These are phyloP conservation scores for Trichoderma endophyticum DNA, from an alignment of 2,329 filamentous ascomycete genomes.

Conservation along the genomic window DNA sequence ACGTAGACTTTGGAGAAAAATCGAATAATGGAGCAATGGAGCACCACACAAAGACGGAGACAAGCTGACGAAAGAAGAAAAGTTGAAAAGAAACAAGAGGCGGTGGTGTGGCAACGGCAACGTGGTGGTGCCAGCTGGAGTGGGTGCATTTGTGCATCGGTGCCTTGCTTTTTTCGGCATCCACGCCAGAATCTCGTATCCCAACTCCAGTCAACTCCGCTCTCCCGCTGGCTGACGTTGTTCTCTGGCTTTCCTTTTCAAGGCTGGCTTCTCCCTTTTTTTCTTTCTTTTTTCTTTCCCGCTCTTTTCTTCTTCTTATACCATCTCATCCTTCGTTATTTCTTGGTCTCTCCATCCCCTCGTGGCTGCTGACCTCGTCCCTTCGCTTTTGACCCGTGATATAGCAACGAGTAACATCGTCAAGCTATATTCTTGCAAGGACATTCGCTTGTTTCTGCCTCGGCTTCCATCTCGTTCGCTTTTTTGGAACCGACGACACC, in stretches of 20 bases:
- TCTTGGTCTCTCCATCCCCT: not conserved
- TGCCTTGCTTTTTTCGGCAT: slow-evolving; percentile 12
- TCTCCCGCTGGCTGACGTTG: slow-evolving; percentile 1
- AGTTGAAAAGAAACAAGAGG: not conserved
- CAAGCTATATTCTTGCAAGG: not conserved
- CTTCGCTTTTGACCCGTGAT: not conserved
- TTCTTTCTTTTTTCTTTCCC: not conserved
- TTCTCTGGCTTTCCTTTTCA: not conserved
- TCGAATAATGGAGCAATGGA: not conserved
- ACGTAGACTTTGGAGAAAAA: not conserved
- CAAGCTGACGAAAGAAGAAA: not conserved
- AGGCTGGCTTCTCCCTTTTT: not conserved
- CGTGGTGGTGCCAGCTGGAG: not conserved
- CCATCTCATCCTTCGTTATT: not conserved
- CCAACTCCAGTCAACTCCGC: not conserved
- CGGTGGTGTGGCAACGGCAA: not conserved
- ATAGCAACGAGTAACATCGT: not conserved
- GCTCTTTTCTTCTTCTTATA: not conserved
- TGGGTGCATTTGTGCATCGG: not conserved
- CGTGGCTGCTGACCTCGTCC: not conserved
- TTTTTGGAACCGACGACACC: not conserved
- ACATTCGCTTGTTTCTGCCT: slow-evolving; percentile 4
- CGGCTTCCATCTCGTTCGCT: slow-evolving; percentile 4
- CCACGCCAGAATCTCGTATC: slow-evolving; percentile 8
- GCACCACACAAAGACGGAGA: not conserved